These are phyloP conservation scores for Curvularia eragrostidis DNA, from an alignment of 2,329 filamentous ascomycete genomes.

Conservation along the genomic window DNA sequence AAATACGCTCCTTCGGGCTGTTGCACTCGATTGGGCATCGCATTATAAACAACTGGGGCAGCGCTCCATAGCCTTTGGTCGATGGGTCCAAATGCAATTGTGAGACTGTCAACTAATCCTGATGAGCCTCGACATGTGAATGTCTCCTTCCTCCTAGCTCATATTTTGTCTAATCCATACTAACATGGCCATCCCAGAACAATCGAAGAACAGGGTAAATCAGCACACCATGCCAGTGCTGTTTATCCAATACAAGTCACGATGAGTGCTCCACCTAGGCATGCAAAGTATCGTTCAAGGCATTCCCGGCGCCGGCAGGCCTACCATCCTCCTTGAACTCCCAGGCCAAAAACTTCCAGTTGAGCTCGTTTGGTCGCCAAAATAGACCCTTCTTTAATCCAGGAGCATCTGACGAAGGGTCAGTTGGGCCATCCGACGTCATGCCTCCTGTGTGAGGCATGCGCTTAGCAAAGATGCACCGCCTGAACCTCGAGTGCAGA, in stretches of 20 bases:
- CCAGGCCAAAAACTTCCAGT: slow-evolving; percentile 86
- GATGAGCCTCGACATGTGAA: not conserved
- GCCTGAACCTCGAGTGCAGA: slow-evolving; percentile 88
- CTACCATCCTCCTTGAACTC: slow-evolving; percentile 62
- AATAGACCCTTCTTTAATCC: slow-evolving; percentile 65
- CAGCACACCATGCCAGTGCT: slow-evolving; percentile 33
- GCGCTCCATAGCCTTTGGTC: not conserved
- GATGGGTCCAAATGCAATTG: not conserved
- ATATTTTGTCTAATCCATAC: slow-evolving; percentile 1
- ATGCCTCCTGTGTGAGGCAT: slow-evolving; percentile 85
- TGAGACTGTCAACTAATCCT: not conserved
- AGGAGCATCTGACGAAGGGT: slow-evolving; percentile 18
- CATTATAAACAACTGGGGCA: not conserved
- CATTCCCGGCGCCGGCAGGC: slow-evolving; percentile 11
- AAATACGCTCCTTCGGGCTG: not conserved
- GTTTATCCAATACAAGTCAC: slow-evolving; percentile 31
- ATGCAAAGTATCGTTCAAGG: slow-evolving; percentile 39
- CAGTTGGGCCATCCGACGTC: slow-evolving; percentile 67
- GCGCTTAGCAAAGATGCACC: slow-evolving; percentile 78
- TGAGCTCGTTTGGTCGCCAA: slow-evolving; percentile 74
- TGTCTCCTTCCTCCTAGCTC: not conserved
- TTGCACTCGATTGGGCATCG: not conserved
- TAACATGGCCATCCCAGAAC: not conserved
- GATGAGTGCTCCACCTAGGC: slow-evolving; percentile 27
- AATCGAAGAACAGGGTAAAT: slow-evolving; percentile 18